Base-by-base conservation (phyloP, 208 protist species). In the Angomonas deanei region DNA sequence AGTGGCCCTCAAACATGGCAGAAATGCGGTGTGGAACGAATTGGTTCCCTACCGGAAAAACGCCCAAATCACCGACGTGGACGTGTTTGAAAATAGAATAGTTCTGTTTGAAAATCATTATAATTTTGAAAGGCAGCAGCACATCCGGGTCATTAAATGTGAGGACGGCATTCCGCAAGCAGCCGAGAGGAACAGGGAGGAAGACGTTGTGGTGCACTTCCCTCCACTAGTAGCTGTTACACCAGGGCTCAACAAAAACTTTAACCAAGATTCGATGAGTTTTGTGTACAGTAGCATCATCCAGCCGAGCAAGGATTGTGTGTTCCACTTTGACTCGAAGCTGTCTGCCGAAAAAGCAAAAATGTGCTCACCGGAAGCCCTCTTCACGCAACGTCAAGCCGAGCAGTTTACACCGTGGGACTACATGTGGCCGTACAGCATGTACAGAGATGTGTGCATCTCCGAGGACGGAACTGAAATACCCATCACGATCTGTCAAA, bases 381-480 rank as follows among this genome's bases (percentile, higher is more conserved):
- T 96, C 42, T 96, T 91, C 65, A 93, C 90, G 58, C 90, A 96
- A 72, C 82, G 90, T n/a, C 90, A 96, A 64, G 73, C 86, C 17
- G 86, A 96, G 70, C 84, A 91, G 61, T 92, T 92, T 60, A 96
- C 86, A 4, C 87, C 90, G 50, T 93, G 84, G 84, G 90, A 96
- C 68, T 96, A 96, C 76, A 96, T 96, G 90, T 96, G 90, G 87
- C 90, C 90, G 1, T 93, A 96, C 71, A 92, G 76, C 72, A 91
- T 93, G 60, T 96, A 93, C 60, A 84, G 90, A 50, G 90, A 96
- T 53, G 70, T 93, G 13, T 92, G 85, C 55, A 70, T 88, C 13
- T 88, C 85, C 3, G 74, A 82, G 24, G 90, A 96, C 64, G 90
- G 87, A 11, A 93, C 84, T 31, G 77, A 93, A 54, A 88, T 96